Percentiles rank a stretch among this genome's conserved stretches.
These are phyloP conservation scores for Nannizziopsis arthrosporioides DNA, from an alignment of 2,329 filamentous ascomycete species.

Conservation along the genomic window DNA sequence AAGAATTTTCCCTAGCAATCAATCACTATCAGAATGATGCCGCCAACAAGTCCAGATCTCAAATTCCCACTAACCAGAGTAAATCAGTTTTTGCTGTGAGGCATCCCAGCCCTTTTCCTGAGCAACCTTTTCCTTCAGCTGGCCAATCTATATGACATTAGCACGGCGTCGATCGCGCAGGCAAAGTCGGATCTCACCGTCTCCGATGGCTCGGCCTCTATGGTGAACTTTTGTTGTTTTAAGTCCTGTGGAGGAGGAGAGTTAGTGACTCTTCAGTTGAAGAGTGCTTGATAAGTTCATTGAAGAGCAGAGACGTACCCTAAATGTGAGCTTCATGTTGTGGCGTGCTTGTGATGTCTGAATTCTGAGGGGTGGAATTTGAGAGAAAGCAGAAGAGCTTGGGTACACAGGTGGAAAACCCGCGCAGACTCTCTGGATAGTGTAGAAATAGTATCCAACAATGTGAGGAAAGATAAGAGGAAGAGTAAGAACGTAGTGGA, in stretches of 20 bases:
- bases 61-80: slow-evolving; percentile 60
- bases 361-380: neutral
- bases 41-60: neutral
- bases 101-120: slow-evolving; percentile 90
- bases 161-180: slow-evolving; percentile 3
- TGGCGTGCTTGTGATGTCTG: slow-evolving; percentile 4
- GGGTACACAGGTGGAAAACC: neutral
- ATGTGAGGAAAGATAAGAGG: neutral
- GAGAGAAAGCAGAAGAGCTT: neutral
- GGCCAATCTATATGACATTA: slow-evolving; percentile 53
- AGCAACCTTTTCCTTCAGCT: slow-evolving; percentile 85
- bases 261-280: neutral
- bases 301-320: slow-evolving; percentile 10
- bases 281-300: neutral
- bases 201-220: slow-evolving; percentile 87
- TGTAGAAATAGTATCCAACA: neutral
- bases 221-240: slow-evolving; percentile 95
- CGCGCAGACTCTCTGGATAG: neutral
- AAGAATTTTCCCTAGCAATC: slow-evolving; percentile 75
- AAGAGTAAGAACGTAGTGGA: neutral
- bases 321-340: slow-evolving; percentile 19
- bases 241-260: slow-evolving; percentile 55
- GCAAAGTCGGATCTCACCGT: slow-evolving; percentile 50
- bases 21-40: neutral
- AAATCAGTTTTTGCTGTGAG: slow-evolving; percentile 88